These are phyloP conservation scores for Trematosphaeria pertusa DNA, from an alignment of 2,329 filamentous ascomycete genomes.

Conservation along the genomic window DNA sequence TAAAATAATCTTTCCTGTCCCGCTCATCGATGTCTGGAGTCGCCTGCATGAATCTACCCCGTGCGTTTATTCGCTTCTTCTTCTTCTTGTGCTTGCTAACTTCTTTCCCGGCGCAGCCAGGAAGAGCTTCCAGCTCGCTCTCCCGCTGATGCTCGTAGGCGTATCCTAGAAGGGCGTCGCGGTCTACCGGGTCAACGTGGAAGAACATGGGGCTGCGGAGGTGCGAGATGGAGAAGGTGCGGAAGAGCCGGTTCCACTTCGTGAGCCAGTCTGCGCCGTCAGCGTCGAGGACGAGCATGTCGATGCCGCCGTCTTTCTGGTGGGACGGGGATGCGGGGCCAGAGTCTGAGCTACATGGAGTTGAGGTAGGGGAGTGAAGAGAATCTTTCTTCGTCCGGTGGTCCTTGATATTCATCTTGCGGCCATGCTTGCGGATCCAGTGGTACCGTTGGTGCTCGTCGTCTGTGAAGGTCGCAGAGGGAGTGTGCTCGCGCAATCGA, in stretches of 20 bases:
- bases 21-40: conserved; percentile 53
- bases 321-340: conserved; percentile 18
- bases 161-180: conserved; percentile 75
- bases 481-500: conserved; percentile 73
- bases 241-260: conserved; percentile 74
- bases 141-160: conserved; percentile 67
- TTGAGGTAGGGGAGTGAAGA: conserved; percentile 29
- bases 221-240: conserved; percentile 71
- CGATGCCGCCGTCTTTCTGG: conserved; percentile 13
- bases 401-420: conserved; percentile 64
- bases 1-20: conserved; percentile 57
- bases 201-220: conserved; percentile 84
- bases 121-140: conserved; percentile 71
- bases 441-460: conserved; percentile 83
- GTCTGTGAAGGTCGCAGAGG: conserved; percentile 81
- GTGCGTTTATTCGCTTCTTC: conserved; percentile 63
- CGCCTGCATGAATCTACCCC: conserved; percentile 52
- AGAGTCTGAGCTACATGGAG: conserved; percentile 28
- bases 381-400: conserved; percentile 52
- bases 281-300: conserved; percentile 69
- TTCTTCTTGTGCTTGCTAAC: conserved; percentile 77
- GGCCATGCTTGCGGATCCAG: conserved; percentile 73
- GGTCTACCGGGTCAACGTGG: conserved; percentile 77
- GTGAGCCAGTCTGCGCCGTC: conserved; percentile 70
- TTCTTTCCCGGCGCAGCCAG: conserved; percentile 78